phyloP scores from a whole-genome alignment of 2,329 filamentous ascomycete genomes.

The Metarhizium brunneum region DNA sequence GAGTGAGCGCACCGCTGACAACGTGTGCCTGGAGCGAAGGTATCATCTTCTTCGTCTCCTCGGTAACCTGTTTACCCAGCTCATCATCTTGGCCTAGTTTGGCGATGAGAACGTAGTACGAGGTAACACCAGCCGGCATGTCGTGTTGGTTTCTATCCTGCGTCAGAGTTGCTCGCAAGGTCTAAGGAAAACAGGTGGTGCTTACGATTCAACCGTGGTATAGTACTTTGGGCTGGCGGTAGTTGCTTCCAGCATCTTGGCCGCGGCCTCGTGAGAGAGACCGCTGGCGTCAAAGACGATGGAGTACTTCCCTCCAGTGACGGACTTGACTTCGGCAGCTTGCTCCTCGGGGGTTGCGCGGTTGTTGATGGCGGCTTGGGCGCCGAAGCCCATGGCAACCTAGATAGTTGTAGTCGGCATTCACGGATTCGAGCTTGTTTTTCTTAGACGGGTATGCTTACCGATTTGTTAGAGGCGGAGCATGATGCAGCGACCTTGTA shows the following conservation, averaged over 20 bases:
- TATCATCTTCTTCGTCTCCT: conserved; percentile 9
- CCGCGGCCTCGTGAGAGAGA: conserved; percentile 17
- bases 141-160: conserved; percentile 11
- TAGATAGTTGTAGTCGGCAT: too few relatives aligned
- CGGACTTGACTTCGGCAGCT: not conserved
- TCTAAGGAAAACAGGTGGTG: not conserved
- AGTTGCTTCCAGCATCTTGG: conserved; percentile 19
- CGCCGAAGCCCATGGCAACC: conserved; percentile 13
- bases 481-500: too few relatives aligned
- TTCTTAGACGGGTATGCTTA: too few relatives aligned
- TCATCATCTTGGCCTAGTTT: conserved; percentile 14
- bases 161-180: not conserved
- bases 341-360: conserved; percentile 5
- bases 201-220: conserved; percentile 23
- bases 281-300: conserved; percentile 24
- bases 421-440: too few relatives aligned
- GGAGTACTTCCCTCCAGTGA: conserved; percentile 23
- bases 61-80: conserved; percentile 10
- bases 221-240: conserved; percentile 19
- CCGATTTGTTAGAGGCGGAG: too few relatives aligned
- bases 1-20: conserved; percentile 13
- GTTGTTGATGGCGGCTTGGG: conserved; percentile 23
- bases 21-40: conserved; percentile 15
- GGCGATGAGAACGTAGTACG: conserved; percentile 17
- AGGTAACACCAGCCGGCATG: conserved; percentile 12